Conservation (phyloP, 2,329 filamentous ascomycete genomes). For the Cryoendolithus antarcticus region DNA sequence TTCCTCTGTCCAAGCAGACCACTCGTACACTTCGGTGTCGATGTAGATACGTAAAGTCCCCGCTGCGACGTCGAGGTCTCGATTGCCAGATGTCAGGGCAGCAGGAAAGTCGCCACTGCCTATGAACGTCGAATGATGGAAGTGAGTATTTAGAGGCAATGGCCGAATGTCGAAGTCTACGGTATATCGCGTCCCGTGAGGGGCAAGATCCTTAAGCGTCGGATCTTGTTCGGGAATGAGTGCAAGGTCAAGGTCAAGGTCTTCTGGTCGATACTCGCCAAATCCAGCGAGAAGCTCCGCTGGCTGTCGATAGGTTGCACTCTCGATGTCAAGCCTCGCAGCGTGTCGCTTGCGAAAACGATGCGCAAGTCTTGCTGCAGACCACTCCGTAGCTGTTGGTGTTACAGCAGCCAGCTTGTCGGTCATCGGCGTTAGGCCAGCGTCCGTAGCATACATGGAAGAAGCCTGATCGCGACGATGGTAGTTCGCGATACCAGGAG, state of each 20-base stretch:
- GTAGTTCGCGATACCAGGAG: too few species aligned
- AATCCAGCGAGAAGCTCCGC: constrained; percentile 23
- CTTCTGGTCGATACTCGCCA: too few species aligned
- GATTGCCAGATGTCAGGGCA: constrained; percentile 28
- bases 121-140: constrained; percentile 44
- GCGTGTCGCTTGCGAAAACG: constrained; percentile 25
- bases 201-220: too few species aligned
- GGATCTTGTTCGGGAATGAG: constrained; percentile 1
- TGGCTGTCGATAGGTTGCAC: constrained; percentile 34
- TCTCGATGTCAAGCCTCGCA: constrained; percentile 34
- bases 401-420: too few species aligned
- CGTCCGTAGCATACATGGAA: too few species aligned
- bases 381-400: too few species aligned
- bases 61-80: constrained; percentile 32
- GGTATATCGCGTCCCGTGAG: constrained; percentile 39
- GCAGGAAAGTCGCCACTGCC: constrained; percentile 43
- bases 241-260: background rate
- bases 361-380: constrained; percentile 12
- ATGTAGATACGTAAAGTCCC: constrained; percentile 29
- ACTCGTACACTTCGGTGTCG: constrained; percentile 24
- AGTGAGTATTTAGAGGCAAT: constrained; percentile 40
- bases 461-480: too few species aligned
- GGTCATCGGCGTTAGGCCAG: too few species aligned
- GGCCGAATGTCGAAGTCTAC: constrained; percentile 41
- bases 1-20: constrained; percentile 44